Percentiles rank a stretch among this genome's conserved stretches.
phyloP scores from a whole-genome alignment of 2,329 filamentous ascomycete genomes.

The Catunica adiposa region DNA sequence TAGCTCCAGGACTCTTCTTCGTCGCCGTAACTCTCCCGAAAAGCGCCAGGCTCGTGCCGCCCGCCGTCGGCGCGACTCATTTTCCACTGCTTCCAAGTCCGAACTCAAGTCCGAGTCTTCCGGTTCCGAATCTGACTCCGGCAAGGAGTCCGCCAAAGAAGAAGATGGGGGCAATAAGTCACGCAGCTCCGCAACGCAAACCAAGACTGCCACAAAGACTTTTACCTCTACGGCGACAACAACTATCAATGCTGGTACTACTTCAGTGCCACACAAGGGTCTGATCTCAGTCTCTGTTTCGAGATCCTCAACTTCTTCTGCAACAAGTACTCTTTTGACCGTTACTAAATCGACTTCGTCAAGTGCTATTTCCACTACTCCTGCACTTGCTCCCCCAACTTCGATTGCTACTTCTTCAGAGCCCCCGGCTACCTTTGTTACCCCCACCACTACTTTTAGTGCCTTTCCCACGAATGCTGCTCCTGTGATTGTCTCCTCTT shows the following conservation, averaged over 20 bases:
- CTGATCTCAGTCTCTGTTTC: background rate
- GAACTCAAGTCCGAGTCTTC: background rate
- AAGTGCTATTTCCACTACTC: background rate
- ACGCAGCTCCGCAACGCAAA: background rate
- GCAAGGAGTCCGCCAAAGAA: conserved; percentile 1
- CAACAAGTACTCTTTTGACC: background rate
- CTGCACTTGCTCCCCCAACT: background rate
- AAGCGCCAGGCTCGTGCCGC: background rate
- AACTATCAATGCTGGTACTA: background rate
- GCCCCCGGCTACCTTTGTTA: no score
- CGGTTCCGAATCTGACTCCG: conserved; percentile 3
- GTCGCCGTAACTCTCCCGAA: background rate
- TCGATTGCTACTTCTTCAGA: background rate
- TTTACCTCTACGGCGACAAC: conserved; percentile 1
- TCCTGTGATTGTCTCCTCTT: background rate
- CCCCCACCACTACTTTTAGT: background rate
- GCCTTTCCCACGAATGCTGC: background rate
- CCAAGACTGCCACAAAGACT: conserved; percentile 1
- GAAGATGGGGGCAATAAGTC: background rate
- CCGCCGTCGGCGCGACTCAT: no score
- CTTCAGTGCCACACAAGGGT: conserved; percentile 2
- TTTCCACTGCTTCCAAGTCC: background rate
- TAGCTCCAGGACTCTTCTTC: background rate
- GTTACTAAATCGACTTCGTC: conserved; percentile 1
- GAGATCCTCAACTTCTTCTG: background rate